Evolutionary conservation across 2,329 filamentous ascomycete species (phyloP), one percentile per base, ranked within the genome.

Genomic region (Helotiales sp.): DNA sequence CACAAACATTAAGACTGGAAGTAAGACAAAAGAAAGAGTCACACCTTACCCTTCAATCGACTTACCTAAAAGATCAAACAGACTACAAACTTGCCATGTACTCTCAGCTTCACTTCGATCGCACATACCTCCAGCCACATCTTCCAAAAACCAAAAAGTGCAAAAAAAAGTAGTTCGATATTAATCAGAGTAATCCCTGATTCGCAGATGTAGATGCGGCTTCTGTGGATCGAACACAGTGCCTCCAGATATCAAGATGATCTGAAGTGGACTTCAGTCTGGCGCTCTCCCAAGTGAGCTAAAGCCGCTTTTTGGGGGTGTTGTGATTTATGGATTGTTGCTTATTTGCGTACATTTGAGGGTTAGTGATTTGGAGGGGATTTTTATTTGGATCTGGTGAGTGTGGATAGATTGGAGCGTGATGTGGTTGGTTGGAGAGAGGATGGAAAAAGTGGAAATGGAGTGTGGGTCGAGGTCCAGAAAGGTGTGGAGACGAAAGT

Each of bases 211-310:
- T 54, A 40, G 24, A 40, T 66, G 64, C 64, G 64, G 60, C 64
- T 66, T 66, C 64, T 66, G 64, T 66, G 64, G 60, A 66, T 66
- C 64, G 64, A 66, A 66, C 64, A 66, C 64, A 66, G 60, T 66
- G 64, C 64, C 64, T 66, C 64, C 64, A 66, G 60, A 66, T 66
- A 24, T 58, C 58, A 32, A 15, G 22, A 28, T 55, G 30, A 47
- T 66, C 59, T 66, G 64, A 63, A 63, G 60, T 65, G 26, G 63
- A 55, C 64, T 66, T 66, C 64, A 66, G 64, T 66, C 64, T 66
- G 64, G 64, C 64, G 64, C 64, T 66, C 64, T 66, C 64, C 64
- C 64, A 66, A 65, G 63, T 65, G 63, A 65, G 63, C 63, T 65
- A 65, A 65, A 65, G 63, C 63, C 63, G 63, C 63, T 65, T 62